Conservation (phyloP, 768 basidiomycete genomes). For the Boletus rufocinnamomeus region DNA sequence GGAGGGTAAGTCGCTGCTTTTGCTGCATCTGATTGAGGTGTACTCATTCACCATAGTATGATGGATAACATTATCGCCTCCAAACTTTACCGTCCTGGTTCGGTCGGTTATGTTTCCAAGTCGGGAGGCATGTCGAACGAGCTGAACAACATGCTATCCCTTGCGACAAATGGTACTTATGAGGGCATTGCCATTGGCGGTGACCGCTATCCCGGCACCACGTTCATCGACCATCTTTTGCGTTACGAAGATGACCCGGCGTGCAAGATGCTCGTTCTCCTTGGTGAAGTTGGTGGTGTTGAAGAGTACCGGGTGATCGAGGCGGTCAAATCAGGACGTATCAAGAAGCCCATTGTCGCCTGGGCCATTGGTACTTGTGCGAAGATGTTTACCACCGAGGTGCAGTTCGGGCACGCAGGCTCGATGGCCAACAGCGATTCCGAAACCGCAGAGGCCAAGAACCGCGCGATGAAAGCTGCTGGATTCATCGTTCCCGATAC, state of each 20-base stretch:
- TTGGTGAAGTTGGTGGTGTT: slow-evolving; percentile 98
- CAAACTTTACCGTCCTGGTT: slow-evolving; percentile 96
- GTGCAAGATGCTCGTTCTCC: slow-evolving; percentile 98
- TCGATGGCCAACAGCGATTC: slow-evolving; percentile 96
- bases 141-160: slow-evolving; percentile 98
- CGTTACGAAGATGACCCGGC: slow-evolving; percentile 97
- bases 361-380: slow-evolving; percentile 99
- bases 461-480: slow-evolving; percentile 89
- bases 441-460: slow-evolving; percentile 99
- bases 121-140: slow-evolving; percentile 99
- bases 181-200: slow-evolving; percentile 99
- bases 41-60: slow-evolving; percentile 58
- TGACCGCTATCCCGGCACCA: slow-evolving; percentile 97
- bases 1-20: slow-evolving; percentile 66
- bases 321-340: slow-evolving; percentile 88
- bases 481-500: slow-evolving; percentile 97
- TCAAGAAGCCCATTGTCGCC: slow-evolving; percentile 98
- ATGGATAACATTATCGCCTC: slow-evolving; percentile 99
- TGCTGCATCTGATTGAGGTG: background rate
- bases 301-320: slow-evolving; percentile 99
- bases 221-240: slow-evolving; percentile 98
- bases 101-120: slow-evolving; percentile 99
- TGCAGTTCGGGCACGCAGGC: slow-evolving; percentile 99
- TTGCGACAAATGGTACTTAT: slow-evolving; percentile 96
- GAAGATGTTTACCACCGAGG: slow-evolving; percentile 99